phyloP scores from a whole-genome alignment of 805 yeast species.

The Lachancea sp. region DNA sequence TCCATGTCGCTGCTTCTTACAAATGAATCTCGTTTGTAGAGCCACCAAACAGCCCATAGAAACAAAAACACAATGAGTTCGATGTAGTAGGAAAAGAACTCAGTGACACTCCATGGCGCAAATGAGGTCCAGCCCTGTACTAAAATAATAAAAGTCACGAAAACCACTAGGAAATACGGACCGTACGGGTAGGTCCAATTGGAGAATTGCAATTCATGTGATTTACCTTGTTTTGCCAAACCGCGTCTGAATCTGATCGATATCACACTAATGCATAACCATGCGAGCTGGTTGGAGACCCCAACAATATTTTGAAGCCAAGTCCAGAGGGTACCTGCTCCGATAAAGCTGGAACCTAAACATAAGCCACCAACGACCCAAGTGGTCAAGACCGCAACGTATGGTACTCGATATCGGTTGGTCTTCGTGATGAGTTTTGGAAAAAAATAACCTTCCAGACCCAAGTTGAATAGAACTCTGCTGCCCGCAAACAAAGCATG shows the following conservation, averaged over 20 bases:
- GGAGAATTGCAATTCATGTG: constrained; percentile 36
- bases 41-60: constrained; percentile 39
- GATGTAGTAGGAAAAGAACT: constrained; percentile 41
- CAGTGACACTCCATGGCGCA: constrained; percentile 39
- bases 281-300: constrained; percentile 48
- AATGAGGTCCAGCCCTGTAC: constrained; percentile 50
- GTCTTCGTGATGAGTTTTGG: constrained; percentile 36
- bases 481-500: constrained; percentile 70
- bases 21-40: constrained; percentile 38
- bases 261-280: constrained; percentile 46
- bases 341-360: constrained; percentile 52
- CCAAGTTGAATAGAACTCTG: constrained; percentile 51
- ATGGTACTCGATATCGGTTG: constrained; percentile 42
- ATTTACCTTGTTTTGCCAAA: constrained; percentile 38
- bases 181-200: constrained; percentile 51
- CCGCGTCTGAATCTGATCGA: constrained; percentile 46
- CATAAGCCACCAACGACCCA: constrained; percentile 47
- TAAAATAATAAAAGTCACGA: constrained; percentile 40
- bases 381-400: constrained; percentile 44
- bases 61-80: constrained; percentile 44
- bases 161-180: constrained; percentile 41
- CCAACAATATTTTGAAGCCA: constrained; percentile 37
- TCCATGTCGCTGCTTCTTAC: constrained; percentile 44
- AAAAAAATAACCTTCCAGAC: constrained; percentile 41
- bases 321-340: constrained; percentile 47